These are phyloP conservation scores for Zymoseptoria pseudotritici DNA, from an alignment of 2,329 filamentous ascomycete genomes.

Conservation along the genomic window DNA sequence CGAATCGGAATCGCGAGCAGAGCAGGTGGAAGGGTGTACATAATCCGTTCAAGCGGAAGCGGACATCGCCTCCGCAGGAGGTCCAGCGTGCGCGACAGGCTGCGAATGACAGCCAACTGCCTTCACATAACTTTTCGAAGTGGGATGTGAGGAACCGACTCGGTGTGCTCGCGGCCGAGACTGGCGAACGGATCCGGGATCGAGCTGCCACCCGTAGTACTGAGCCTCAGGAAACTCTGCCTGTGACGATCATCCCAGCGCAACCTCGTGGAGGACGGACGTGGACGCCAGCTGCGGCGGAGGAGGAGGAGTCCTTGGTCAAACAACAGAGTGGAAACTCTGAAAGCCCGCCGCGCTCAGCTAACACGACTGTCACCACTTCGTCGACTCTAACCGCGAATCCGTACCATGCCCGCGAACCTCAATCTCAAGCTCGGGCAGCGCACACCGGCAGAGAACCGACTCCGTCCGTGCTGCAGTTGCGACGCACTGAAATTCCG, in stretches of 20 bases:
- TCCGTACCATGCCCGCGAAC: slow-evolving; percentile 1
- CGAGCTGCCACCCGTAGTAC: slow-evolving; percentile 29
- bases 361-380: slow-evolving; percentile 2
- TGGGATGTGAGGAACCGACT: slow-evolving; percentile 40
- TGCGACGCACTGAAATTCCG: not conserved
- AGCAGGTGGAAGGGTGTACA: slow-evolving; percentile 44
- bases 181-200: slow-evolving; percentile 37
- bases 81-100: slow-evolving; percentile 44
- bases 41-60: slow-evolving; percentile 53
- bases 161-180: slow-evolving; percentile 43
- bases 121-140: slow-evolving; percentile 37
- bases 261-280: slow-evolving; percentile 47
- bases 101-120: slow-evolving; percentile 17
- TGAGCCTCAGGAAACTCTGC: slow-evolving; percentile 39
- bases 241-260: slow-evolving; percentile 55
- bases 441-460: not conserved
- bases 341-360: slow-evolving; percentile 5
- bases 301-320: slow-evolving; percentile 4
- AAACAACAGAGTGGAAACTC: slow-evolving; percentile 2
- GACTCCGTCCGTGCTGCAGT: not conserved
- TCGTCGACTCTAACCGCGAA: slow-evolving; percentile 12
- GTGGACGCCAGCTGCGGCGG: slow-evolving; percentile 40
- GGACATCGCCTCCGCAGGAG: slow-evolving; percentile 52
- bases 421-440: slow-evolving; percentile 1
- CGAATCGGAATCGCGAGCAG: slow-evolving; percentile 27